Percentiles rank a stretch among this genome's conserved stretches.
phyloP scores from a whole-genome alignment of 805 yeast genomes.

The Lachancea meyersii region DNA sequence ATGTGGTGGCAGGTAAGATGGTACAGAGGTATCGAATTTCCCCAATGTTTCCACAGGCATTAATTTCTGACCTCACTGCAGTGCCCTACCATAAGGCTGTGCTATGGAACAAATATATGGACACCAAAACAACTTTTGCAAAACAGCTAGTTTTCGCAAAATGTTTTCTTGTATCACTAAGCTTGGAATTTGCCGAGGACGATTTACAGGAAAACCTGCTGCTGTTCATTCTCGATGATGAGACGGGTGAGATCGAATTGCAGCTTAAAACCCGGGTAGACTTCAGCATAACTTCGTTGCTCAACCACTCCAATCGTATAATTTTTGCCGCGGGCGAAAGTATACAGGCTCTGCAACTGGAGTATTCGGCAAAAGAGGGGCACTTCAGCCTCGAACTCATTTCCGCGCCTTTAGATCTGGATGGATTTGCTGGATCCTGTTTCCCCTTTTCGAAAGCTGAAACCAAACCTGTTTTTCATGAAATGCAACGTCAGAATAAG shows the following conservation, averaged over 20 bases:
- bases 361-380: conserved; percentile 33
- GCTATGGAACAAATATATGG: conserved; percentile 3
- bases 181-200: conserved; percentile 30
- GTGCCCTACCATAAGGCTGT: conserved; percentile 13
- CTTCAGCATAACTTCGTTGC: conserved; percentile 18
- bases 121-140: conserved; percentile 23
- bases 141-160: conserved; percentile 32
- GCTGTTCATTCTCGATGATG: conserved; percentile 34
- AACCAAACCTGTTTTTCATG: not conserved
- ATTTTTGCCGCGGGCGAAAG: conserved; percentile 32
- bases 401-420: conserved; percentile 18
- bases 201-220: conserved; percentile 27
- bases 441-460: conserved; percentile 1
- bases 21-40: conserved; percentile 12
- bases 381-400: conserved; percentile 25
- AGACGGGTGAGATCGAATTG: conserved; percentile 27
- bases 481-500: not conserved
- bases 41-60: conserved; percentile 17
- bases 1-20: conserved; percentile 10
- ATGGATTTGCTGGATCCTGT: conserved; percentile 15
- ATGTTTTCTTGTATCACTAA: conserved; percentile 34
- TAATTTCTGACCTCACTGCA: conserved; percentile 17
- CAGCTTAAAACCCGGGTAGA: conserved; percentile 20
- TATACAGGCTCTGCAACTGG: conserved; percentile 28
- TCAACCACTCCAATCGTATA: conserved; percentile 25